These are phyloP conservation scores for Tagetes patula DNA, from an alignment of 129 eudicot species.

Conservation along the genomic window DNA sequence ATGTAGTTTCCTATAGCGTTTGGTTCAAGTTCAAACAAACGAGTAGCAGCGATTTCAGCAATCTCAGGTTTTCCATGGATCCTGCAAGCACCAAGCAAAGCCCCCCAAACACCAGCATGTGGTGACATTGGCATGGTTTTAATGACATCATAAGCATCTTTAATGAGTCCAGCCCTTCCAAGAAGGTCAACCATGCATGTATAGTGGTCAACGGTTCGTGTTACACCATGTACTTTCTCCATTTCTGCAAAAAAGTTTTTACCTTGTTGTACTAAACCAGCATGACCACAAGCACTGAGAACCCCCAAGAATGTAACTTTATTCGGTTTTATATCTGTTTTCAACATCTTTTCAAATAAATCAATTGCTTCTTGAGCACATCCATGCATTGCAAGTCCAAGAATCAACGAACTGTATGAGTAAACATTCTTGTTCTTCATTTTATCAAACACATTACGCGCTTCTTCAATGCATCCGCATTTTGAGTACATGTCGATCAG, in stretches of 20 bases:
- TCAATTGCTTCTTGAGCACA: constrained; percentile 45
- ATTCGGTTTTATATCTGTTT: constrained; percentile 45
- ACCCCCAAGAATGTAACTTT: constrained; percentile 49
- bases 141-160: constrained; percentile 47
- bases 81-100: constrained; percentile 53
- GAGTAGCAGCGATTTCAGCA: constrained; percentile 43
- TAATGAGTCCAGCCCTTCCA: constrained; percentile 55
- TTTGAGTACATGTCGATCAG: constrained; percentile 55
- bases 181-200: constrained; percentile 59
- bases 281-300: constrained; percentile 56
- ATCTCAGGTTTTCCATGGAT: constrained; percentile 39
- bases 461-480: constrained; percentile 44
- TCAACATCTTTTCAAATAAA: constrained; percentile 50
- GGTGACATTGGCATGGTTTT: constrained; percentile 56
- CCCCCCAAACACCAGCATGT: constrained; percentile 52
- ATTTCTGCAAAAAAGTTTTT: constrained; percentile 38
- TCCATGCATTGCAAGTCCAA: constrained; percentile 57
- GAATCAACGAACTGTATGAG: constrained; percentile 57
- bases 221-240: constrained; percentile 38
- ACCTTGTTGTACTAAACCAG: constrained; percentile 60
- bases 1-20: constrained; percentile 42
- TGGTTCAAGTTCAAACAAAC: constrained; percentile 71
- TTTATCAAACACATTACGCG: constrained; percentile 33
- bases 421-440: constrained; percentile 47
- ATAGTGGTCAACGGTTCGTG: constrained; percentile 48